Conservation (phyloP, 2,329 filamentous ascomycete genomes). For the Colletotrichum liaoningense region DNA sequence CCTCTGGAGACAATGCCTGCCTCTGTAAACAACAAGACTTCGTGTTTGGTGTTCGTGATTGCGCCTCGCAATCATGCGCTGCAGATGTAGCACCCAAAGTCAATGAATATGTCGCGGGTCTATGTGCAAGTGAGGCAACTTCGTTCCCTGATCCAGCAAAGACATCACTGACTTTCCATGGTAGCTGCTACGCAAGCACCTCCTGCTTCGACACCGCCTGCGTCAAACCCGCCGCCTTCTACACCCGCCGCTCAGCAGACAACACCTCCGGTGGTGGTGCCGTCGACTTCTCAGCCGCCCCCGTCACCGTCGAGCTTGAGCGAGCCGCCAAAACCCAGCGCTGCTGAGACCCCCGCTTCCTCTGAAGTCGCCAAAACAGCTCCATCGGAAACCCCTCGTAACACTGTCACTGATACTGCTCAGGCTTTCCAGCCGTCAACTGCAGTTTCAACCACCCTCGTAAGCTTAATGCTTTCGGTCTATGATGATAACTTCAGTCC, state of each 20-base stretch:
- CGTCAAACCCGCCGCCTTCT: constrained; percentile 8
- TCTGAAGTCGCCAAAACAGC: neutral
- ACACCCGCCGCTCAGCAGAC: constrained; percentile 3
- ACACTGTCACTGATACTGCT: constrained; percentile 4
- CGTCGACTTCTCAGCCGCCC: constrained; percentile 10
- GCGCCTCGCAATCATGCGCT: constrained; percentile 47
- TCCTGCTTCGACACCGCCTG: constrained; percentile 15
- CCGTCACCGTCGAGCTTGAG: neutral
- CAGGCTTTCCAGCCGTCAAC: constrained; percentile 35
- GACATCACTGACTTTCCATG: neutral
- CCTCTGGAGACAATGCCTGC: constrained; percentile 46
- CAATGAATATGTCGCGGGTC: constrained; percentile 39
- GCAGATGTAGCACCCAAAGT: constrained; percentile 43
- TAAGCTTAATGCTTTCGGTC: neutral
- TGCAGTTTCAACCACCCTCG: constrained; percentile 25
- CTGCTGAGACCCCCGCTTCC: neutral
- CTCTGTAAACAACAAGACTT: constrained; percentile 52
- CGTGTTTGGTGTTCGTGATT: constrained; percentile 52
- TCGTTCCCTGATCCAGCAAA: neutral
- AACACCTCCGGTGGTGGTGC: constrained; percentile 3
- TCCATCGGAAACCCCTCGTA: neutral
- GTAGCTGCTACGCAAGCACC: constrained; percentile 21
- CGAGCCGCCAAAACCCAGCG: neutral
- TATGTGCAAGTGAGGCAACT: constrained; percentile 44
- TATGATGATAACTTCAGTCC: neutral